Evolutionary conservation across 805 yeast species (phyloP).

Genomic region (Kodamaea hsintzibuensis): DNA sequence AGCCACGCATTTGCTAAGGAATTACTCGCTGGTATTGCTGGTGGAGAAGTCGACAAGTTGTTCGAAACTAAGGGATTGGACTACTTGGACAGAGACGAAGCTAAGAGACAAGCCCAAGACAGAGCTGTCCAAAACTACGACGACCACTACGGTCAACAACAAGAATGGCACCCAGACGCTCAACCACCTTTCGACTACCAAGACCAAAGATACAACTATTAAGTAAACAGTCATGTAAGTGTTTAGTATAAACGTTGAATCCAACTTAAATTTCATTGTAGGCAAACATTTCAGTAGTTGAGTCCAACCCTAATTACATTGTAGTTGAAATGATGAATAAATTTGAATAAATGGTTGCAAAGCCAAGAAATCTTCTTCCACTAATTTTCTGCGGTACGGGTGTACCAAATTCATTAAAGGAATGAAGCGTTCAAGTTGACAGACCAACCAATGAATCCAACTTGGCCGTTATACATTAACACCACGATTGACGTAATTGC

Average conservation of each 20-base stretch:
- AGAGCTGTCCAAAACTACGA: conserved; percentile 24
- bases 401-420: too few species aligned
- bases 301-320: background rate
- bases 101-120: conserved; percentile 25
- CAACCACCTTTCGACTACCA: conserved; percentile 30
- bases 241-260: background rate
- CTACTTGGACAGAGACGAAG: conserved; percentile 29
- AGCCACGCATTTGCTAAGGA: conserved; percentile 32
- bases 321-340: too few species aligned
- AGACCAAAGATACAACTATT: conserved; percentile 22
- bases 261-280: too few species aligned
- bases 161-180: conserved; percentile 28
- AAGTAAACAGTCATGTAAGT: background rate
- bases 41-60: conserved; percentile 35
- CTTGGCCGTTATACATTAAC: too few species aligned
- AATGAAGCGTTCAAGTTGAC: too few species aligned
- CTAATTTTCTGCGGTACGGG: background rate
- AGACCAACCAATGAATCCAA: too few species aligned
- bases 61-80: conserved; percentile 35
- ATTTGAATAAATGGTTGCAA: conserved; percentile 4
- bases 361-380: conserved; percentile 1
- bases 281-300: too few species aligned
- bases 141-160: conserved; percentile 27
- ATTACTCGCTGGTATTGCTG: conserved; percentile 29
- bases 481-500: too few species aligned